phyloP scores from a whole-genome alignment of 805 yeast species.

The Yamadazyma endophytica region DNA sequence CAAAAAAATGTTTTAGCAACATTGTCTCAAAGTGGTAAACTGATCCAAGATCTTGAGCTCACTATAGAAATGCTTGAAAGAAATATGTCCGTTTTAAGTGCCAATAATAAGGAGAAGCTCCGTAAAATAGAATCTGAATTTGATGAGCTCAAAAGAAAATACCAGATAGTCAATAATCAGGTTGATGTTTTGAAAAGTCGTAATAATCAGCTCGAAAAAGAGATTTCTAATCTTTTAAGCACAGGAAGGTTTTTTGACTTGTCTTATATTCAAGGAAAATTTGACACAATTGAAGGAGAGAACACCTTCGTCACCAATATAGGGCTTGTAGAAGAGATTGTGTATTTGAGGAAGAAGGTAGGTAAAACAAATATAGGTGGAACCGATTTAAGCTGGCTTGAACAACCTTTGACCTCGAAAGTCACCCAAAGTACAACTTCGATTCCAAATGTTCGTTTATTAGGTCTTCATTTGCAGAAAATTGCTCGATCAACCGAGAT shows the following conservation, averaged over 20 bases:
- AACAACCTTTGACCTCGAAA: too few species aligned
- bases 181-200: slow-evolving; percentile 10
- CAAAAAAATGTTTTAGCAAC: too few species aligned
- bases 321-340: slow-evolving; percentile 43
- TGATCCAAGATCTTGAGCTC: slow-evolving; percentile 40
- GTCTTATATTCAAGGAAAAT: slow-evolving; percentile 13
- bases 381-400: slow-evolving; percentile 19
- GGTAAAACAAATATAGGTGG: not conserved
- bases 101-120: slow-evolving; percentile 23
- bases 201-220: slow-evolving; percentile 22
- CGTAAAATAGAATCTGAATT: slow-evolving; percentile 11
- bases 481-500: slow-evolving; percentile 7
- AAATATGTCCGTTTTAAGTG: slow-evolving; percentile 32
- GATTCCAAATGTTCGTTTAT: slow-evolving; percentile 1
- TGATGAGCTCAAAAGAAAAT: slow-evolving; percentile 15
- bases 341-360: slow-evolving; percentile 34
- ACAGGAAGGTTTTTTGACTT: slow-evolving; percentile 8
- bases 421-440: slow-evolving; percentile 1
- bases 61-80: slow-evolving; percentile 44
- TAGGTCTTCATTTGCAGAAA: slow-evolving; percentile 6
- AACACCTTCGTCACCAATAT: slow-evolving; percentile 26
- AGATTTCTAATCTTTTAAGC: slow-evolving; percentile 8
- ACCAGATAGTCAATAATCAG: slow-evolving; percentile 1
- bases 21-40: too few species aligned
- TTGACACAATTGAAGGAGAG: slow-evolving; percentile 30